These are phyloP conservation scores for Bonia amplexicaulis DNA, from an alignment of 176 grass and related monocot genomes.

Conservation along the genomic window DNA sequence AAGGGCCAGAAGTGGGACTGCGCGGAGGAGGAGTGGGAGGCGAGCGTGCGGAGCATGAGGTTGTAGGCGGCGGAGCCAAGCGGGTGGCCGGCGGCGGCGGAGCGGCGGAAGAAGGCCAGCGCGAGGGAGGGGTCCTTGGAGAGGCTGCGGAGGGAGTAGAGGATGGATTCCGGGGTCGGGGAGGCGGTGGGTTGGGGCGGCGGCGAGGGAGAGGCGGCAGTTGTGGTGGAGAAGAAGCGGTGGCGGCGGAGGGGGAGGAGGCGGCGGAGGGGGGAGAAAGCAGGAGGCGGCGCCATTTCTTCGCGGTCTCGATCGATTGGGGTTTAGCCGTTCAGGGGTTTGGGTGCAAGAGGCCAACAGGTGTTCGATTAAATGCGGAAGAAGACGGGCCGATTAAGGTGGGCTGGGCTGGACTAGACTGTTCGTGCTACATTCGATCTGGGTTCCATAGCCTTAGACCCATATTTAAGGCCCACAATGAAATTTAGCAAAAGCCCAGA, in stretches of 20 bases:
- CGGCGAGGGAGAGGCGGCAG: not conserved
- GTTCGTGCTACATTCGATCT: not conserved
- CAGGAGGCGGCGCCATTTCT: slow-evolving; percentile 26
- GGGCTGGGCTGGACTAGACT: not conserved
- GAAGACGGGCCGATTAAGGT: not conserved
- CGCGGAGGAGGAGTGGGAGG: slow-evolving; percentile 34
- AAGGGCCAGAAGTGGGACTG: slow-evolving; percentile 73
- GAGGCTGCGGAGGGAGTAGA: slow-evolving; percentile 72
- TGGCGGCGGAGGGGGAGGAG: slow-evolving; percentile 20
- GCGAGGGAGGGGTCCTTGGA: slow-evolving; percentile 55
- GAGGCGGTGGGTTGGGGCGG: not conserved
- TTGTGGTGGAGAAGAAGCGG: not conserved
- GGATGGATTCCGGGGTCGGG: slow-evolving; percentile 56
- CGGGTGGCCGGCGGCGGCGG: slow-evolving; percentile 35
- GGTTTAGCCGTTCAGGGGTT: slow-evolving; percentile 6
- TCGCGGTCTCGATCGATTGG: not conserved
- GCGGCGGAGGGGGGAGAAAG: slow-evolving; percentile 14
- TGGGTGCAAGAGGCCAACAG: not conserved
- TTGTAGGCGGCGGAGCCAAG: slow-evolving; percentile 60
- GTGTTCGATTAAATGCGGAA: not conserved
- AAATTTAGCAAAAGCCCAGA: not conserved
- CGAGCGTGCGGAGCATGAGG: slow-evolving; percentile 85
- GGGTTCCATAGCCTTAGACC: not conserved
- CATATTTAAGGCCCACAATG: too few relatives aligned
- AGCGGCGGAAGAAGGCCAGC: slow-evolving; percentile 64